A percentile compares a stretch with the other conserved stretches of the same genome.
These are phyloP conservation scores for Cryptosporidium canis DNA, from an alignment of 169 alveolate genomes.

Conservation along the genomic window DNA sequence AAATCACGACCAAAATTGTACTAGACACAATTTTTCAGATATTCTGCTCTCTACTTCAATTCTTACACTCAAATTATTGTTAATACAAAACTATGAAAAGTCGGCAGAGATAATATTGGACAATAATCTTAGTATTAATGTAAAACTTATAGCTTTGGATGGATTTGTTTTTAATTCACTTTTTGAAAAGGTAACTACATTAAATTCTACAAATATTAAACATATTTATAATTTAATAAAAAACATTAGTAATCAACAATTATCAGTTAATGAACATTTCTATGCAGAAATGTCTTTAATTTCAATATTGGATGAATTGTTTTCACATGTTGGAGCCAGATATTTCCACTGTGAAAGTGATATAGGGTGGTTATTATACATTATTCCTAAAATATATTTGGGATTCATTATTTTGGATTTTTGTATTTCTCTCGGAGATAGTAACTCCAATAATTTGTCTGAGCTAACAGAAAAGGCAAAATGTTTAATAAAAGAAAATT, in stretches of 20 bases:
- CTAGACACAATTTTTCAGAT: not conserved
- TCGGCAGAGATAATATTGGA: not conserved
- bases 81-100: slow-evolving; percentile 37
- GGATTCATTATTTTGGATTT: slow-evolving; percentile 6
- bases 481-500: not conserved
- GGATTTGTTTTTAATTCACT: slow-evolving; percentile 6
- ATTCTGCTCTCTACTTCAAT: not conserved
- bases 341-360: not conserved
- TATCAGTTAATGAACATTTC: not conserved
- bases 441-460: not conserved
- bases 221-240: not conserved
- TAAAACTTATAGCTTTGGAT: not conserved
- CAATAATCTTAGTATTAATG: not conserved
- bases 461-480: not conserved
- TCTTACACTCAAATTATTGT: slow-evolving; percentile 1
- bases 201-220: not conserved
- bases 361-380: slow-evolving; percentile 2
- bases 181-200: not conserved
- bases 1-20: not conserved
- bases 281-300: not conserved
- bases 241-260: not conserved
- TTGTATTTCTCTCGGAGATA: not conserved
- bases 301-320: not conserved
- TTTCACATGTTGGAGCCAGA: not conserved
- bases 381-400: slow-evolving; percentile 2